These are phyloP conservation scores for Kuraishia floccosa DNA, from an alignment of 805 yeast species.

Conservation along the genomic window DNA sequence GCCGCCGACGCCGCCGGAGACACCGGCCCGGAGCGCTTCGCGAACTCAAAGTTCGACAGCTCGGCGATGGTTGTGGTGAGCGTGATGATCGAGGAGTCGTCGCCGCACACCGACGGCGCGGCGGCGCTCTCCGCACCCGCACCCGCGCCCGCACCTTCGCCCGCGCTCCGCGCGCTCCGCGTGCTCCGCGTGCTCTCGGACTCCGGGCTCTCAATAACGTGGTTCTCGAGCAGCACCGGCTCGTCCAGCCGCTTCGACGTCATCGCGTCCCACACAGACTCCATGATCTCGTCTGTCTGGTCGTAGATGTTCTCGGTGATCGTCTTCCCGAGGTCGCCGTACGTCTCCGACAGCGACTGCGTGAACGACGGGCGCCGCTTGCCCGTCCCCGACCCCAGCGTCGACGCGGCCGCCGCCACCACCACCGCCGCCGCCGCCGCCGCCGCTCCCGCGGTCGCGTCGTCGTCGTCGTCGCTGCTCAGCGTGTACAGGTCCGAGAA, in stretches of 20 bases:
- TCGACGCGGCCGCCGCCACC: not conserved
- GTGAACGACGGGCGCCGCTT: conserved; percentile 11
- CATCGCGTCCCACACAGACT: conserved; percentile 50
- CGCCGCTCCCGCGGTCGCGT: conserved; percentile 5
- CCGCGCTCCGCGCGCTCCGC: no score
- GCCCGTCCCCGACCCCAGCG: not conserved
- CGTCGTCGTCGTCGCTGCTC: conserved; percentile 9
- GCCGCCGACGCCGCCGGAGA: not conserved
- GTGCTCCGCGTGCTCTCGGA: not conserved
- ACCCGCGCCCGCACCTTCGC: not conserved
- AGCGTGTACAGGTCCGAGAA: conserved; percentile 6
- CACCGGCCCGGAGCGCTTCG: not conserved
- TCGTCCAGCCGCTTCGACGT: conserved; percentile 12
- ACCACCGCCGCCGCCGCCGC: conserved; percentile 2
- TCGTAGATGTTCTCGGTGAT: conserved; percentile 38
- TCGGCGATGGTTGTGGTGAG: not conserved
- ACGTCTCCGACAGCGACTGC: conserved; percentile 14
- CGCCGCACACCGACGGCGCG: not conserved
- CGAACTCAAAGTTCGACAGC: not conserved
- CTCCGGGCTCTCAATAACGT: not conserved
- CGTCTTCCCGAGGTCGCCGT: conserved; percentile 14
- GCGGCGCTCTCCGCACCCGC: not conserved
- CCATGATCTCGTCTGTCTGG: conserved; percentile 54
- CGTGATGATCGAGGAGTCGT: not conserved
- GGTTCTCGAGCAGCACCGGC: conserved; percentile 1